Conservation (phyloP, 306 rosid species). For the Aeschynomene evenia region DNA sequence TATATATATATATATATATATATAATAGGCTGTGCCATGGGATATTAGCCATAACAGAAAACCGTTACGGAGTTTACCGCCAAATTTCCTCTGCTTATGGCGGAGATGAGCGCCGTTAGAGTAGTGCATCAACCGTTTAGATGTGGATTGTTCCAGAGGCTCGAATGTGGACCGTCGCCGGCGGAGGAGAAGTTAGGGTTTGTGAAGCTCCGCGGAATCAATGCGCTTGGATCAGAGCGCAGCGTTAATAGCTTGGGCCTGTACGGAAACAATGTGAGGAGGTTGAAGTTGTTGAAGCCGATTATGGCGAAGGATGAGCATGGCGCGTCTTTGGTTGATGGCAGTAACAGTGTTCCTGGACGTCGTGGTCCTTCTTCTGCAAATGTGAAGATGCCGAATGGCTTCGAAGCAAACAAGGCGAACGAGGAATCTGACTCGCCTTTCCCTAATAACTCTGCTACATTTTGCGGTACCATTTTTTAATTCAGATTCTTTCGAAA, state of each 20-base stretch:
- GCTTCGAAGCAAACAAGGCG: background rate
- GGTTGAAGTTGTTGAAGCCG: conserved; percentile 39
- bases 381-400: conserved; percentile 27
- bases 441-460: conserved; percentile 15
- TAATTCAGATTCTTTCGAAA: background rate
- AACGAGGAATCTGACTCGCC: conserved; percentile 25
- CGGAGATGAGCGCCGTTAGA: conserved; percentile 40
- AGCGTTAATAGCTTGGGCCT: conserved; percentile 26
- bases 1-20: too few relatives aligned
- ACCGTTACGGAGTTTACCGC: conserved; percentile 10
- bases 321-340: conserved; percentile 15
- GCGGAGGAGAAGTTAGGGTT: conserved; percentile 36
- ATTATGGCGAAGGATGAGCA: conserved; percentile 41
- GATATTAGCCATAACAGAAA: conserved; percentile 18
- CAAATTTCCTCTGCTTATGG: background rate
- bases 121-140: conserved; percentile 13
- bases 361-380: conserved; percentile 3
- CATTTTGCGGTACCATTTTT: conserved; percentile 47
- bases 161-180: conserved; percentile 33
- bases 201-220: conserved; percentile 24
- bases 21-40: background rate
- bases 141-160: conserved; percentile 22
- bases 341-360: background rate
- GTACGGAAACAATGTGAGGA: background rate
- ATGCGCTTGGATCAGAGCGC: conserved; percentile 39